phyloP scores from a whole-genome alignment of 2,329 filamentous ascomycete species.

The Hirsutella rhossiliensis region DNA sequence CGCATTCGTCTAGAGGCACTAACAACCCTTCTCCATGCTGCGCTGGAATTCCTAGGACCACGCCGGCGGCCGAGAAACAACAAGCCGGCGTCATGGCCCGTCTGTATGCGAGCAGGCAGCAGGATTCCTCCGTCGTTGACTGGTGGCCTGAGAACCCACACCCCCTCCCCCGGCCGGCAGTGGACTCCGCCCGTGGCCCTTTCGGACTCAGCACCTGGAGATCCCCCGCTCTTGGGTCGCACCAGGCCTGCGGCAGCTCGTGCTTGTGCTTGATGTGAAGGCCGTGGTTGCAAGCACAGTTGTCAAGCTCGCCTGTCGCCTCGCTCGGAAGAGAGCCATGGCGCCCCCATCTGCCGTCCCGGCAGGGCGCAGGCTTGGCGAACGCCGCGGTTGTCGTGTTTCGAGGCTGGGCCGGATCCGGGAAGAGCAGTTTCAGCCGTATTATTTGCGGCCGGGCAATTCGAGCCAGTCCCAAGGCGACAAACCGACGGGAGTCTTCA shows the following conservation, averaged over 20 bases:
- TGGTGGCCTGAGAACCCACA: slow-evolving; percentile 5
- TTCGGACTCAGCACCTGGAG: not conserved
- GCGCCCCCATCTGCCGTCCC: too few species aligned
- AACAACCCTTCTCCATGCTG: not conserved
- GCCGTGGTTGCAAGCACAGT: not conserved
- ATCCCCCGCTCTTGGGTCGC: not conserved
- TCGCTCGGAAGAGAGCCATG: too few species aligned
- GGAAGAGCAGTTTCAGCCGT: too few species aligned
- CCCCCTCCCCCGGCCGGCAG: not conserved
- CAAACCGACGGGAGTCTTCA: too few species aligned
- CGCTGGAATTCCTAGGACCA: not conserved
- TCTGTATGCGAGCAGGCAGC: slow-evolving; percentile 12
- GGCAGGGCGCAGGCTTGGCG: too few species aligned
- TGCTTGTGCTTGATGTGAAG: not conserved
- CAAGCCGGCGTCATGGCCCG: not conserved
- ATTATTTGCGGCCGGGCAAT: too few species aligned
- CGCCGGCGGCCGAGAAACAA: not conserved
- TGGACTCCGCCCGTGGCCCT: not conserved
- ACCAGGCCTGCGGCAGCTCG: not conserved
- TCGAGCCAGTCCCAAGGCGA: too few species aligned
- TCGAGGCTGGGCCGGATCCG: too few species aligned
- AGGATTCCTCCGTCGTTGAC: slow-evolving; percentile 15
- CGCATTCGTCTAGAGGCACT: not conserved
- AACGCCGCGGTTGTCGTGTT: too few species aligned
- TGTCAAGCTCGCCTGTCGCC: too few species aligned